A percentile compares a stretch with the other conserved stretches of the same genome.
These are phyloP conservation scores for Caloboletus inedulis DNA, from an alignment of 1,284 basidiomycete species.

Conservation along the genomic window DNA sequence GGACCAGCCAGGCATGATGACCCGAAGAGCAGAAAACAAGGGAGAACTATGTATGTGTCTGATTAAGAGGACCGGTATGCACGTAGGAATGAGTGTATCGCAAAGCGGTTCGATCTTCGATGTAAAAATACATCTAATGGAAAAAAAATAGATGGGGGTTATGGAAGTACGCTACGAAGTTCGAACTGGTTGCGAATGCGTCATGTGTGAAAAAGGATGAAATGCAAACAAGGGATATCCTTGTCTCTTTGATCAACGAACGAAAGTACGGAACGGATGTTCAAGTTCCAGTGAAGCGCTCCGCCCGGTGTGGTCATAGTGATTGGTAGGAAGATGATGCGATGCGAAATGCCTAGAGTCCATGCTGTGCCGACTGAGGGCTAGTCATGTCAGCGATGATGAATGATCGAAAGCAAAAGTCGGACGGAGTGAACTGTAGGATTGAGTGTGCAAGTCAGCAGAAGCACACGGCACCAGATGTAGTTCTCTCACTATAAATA, in stretches of 20 bases:
- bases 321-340: constrained; percentile 18
- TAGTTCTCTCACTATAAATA: constrained; percentile 18
- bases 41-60: constrained; percentile 10
- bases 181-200: constrained; percentile 18
- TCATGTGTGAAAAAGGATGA: not conserved
- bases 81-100: constrained; percentile 17
- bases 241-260: constrained; percentile 18
- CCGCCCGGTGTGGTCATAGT: constrained; percentile 16
- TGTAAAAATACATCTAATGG: constrained; percentile 26
- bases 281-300: constrained; percentile 31
- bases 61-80: constrained; percentile 21
- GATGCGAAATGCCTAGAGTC: constrained; percentile 27
- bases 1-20: not conserved
- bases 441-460: constrained; percentile 9
- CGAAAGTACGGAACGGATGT: constrained; percentile 15
- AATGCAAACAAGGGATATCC: constrained; percentile 14
- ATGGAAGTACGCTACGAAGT: constrained; percentile 16
- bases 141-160: constrained; percentile 1
- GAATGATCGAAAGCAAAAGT: constrained; percentile 11
- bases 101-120: constrained; percentile 8
- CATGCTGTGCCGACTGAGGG: constrained; percentile 14
- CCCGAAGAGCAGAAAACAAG: not conserved
- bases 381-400: constrained; percentile 12
- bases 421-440: constrained; percentile 14
- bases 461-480: not conserved